Evolutionary conservation across 2,329 filamentous ascomycete species (phyloP).

Genomic region (Xylariaceae sp.): DNA sequence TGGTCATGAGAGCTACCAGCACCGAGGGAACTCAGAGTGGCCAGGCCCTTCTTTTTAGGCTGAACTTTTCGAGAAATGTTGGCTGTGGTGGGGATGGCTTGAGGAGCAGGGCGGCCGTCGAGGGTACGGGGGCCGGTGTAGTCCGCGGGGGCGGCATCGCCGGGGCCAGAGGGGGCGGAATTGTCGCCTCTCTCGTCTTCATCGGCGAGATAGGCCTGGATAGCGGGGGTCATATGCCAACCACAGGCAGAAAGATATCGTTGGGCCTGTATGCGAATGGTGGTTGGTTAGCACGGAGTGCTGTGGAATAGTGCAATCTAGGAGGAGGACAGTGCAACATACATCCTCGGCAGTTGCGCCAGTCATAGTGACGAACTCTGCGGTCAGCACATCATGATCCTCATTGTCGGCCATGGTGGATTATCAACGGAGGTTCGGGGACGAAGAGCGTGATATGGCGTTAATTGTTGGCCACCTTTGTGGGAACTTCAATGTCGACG

Average conservation of each 20-base stretch:
- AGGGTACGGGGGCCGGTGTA: constrained; percentile 62
- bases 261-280: constrained; percentile 48
- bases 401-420: constrained; percentile 33
- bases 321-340: constrained; percentile 17
- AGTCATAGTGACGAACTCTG: constrained; percentile 56
- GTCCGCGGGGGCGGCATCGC: constrained; percentile 26
- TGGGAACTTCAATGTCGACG: too few species aligned
- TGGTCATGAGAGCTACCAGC: constrained; percentile 49
- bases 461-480: too few species aligned
- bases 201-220: constrained; percentile 58
- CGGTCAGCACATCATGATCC: constrained; percentile 42
- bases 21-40: constrained; percentile 55
- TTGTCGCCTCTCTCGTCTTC: constrained; percentile 47
- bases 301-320: background rate
- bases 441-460: too few species aligned
- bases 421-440: too few species aligned
- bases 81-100: constrained; percentile 33
- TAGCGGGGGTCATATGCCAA: constrained; percentile 64
- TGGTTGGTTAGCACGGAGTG: background rate
- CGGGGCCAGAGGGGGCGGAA: constrained; percentile 37
- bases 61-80: constrained; percentile 36
- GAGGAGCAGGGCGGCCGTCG: constrained; percentile 57
- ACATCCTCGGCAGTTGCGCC: constrained; percentile 40
- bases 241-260: constrained; percentile 61
- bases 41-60: constrained; percentile 57